Evolutionary conservation across 2,329 filamentous ascomycete genomes (phyloP), one percentile per base, ranked within the genome.

Genomic region (Cordyceps cateniannulata): DNA sequence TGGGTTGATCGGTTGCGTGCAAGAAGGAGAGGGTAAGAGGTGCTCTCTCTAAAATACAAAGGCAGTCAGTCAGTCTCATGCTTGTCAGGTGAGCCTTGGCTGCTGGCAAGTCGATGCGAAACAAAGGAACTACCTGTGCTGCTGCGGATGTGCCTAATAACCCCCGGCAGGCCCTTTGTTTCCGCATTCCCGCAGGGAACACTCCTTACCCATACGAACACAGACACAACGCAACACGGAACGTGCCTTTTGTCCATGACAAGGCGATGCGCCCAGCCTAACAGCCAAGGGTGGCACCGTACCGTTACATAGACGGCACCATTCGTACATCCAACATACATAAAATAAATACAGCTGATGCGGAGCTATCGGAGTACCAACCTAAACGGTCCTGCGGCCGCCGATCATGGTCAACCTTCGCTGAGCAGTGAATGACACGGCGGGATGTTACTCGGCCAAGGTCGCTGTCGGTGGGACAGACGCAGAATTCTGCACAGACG

Each of bases 311-410:
- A 27, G 29, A 25, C 27, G 56, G 25, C 27, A 47, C 38, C 40
- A 40, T 40, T 59, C 25, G 20, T 10, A 35, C 9, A 35, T 35
- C 8, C 32, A 35, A 12, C 32, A 35, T 35, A 12, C 32, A 35
- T 7, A 10, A 35, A 7, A 35, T 35, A 35, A 12, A 35, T 45
- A 27, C 40, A 51, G 48, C 25, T 53, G 8, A 25, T 52, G 57
- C 48, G 57, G 57, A 59, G 57, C 57, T 59, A 51, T 53, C 57
- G 48, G 48, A 59, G 48, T 20, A 51, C 14, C 32, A 52, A 38
- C 35, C 48, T 35, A 45, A 59, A 59, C 57, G 25, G 38, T 59
- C 27, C 25, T 32, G 32, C 55, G 35, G 51, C 55, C 45, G 24
- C 56, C 56, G 52, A 12, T 24, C 38, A 29, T 44, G 18, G n/a